Base-by-base conservation (phyloP, 345 rosid species). In the Acer yangbiense region DNA sequence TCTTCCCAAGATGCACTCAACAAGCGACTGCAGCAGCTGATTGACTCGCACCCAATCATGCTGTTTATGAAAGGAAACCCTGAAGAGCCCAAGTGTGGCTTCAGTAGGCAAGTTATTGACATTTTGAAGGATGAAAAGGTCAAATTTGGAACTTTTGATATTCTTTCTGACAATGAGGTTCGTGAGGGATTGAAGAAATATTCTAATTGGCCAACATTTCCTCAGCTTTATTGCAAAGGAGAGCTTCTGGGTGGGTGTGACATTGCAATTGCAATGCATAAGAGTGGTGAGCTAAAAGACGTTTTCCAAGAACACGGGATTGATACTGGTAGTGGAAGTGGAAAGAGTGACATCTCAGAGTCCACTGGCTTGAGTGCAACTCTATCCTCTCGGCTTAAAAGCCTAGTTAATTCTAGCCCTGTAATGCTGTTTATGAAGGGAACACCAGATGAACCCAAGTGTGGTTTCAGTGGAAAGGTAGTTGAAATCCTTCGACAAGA, bases 141-240 rank as follows among this genome's bases (percentile, higher is more conserved):
- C 50, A 85, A 91, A 61, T 97, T 94, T 25, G 98, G 94, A 60
- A 91, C 87, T 21, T 97, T 94, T 50, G 97, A 97, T 76, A 93
- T 97, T 80, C 81, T 97, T 10, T 88, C 88, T 0, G 94, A 93
- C 48, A 82, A 82, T 52, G 92, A 89, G 82, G 92, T 97, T 81
- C 89, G 98, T 52, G 98, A 97, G 83, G 98, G 97, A 18, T 87
- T 94, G 89, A 97, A 97, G 88, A 87, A 91, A 85, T 91, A 88
- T 88, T 97, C 98, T 4, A 90, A 97, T 77, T 94, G 99, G 99
- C 99, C 99, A n/a, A 97, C 99, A 48, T 97, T 81, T 84, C 99
- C 99, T 83, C 98, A 94, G 87, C 89, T 97, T 68, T 97, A 91
- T 83, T 90, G 90, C 90, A 94, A 88, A 17, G 98, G 99, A 55